Evolutionary conservation across 805 yeast species (phyloP).

Genomic region (Wickerhamiella sorbophila): DNA sequence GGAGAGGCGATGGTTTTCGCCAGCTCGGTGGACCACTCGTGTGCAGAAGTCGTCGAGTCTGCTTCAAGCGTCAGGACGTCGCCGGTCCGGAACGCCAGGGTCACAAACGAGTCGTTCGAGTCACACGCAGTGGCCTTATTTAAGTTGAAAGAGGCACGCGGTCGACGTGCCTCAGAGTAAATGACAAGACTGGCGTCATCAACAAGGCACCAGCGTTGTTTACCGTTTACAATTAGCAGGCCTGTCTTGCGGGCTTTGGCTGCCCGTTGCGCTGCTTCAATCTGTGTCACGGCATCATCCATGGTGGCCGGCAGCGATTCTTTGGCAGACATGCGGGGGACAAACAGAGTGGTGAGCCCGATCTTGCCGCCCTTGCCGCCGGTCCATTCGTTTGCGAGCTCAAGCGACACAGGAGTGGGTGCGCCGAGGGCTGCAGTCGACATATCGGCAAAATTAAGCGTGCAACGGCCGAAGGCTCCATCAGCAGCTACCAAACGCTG

Average conservation of each 20-base stretch:
- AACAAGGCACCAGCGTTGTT: slow-evolving; percentile 61
- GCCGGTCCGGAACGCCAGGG: slow-evolving; percentile 42
- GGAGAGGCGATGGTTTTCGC: background rate
- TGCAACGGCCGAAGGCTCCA: slow-evolving; percentile 64
- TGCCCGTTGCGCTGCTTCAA: slow-evolving; percentile 19
- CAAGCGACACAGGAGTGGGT: slow-evolving; percentile 27
- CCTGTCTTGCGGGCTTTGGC: slow-evolving; percentile 37
- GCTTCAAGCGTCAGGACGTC: slow-evolving; percentile 66
- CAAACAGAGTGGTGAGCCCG: slow-evolving; percentile 40
- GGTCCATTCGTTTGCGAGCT: slow-evolving; percentile 11
- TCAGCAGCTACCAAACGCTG: slow-evolving; percentile 47
- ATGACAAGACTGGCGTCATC: slow-evolving; percentile 61
- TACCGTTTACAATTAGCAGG: slow-evolving; percentile 37
- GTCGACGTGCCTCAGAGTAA: slow-evolving; percentile 51
- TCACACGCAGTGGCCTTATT: slow-evolving; percentile 44
- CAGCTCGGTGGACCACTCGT: slow-evolving; percentile 38
- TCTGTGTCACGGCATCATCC: slow-evolving; percentile 27
- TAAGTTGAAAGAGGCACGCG: slow-evolving; percentile 64
- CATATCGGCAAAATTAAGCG: slow-evolving; percentile 37
- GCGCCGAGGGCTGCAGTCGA: slow-evolving; percentile 37
- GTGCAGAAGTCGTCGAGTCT: slow-evolving; percentile 40
- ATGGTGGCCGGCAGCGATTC: slow-evolving; percentile 47
- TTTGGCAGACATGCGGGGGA: slow-evolving; percentile 38
- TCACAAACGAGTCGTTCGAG: slow-evolving; percentile 26
- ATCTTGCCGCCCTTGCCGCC: slow-evolving; percentile 15